These are phyloP conservation scores for Neonectria magnoliae DNA, from an alignment of 2,329 filamentous ascomycete species.

Conservation along the genomic window DNA sequence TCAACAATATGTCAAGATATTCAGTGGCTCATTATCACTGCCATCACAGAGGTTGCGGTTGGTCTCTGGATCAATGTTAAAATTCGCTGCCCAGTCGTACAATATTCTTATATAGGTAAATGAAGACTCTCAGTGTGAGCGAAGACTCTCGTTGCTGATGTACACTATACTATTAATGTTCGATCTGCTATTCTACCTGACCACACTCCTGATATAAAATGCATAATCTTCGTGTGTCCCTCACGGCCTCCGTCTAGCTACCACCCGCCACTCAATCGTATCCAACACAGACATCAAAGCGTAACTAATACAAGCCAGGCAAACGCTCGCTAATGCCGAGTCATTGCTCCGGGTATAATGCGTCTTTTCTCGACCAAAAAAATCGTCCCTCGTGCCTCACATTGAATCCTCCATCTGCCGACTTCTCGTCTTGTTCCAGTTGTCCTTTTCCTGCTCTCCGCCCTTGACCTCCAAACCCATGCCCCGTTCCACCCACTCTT, in stretches of 20 bases:
- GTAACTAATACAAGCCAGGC: constrained; percentile 39
- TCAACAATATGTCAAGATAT: too few species aligned
- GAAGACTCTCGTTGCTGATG: background rate
- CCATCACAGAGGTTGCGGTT: too few species aligned
- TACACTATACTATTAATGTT: background rate
- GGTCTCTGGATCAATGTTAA: too few species aligned
- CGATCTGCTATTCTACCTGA: background rate
- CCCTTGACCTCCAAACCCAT: constrained; percentile 72
- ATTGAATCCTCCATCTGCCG: constrained; percentile 75
- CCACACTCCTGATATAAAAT: background rate
- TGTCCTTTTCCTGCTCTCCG: constrained; percentile 72
- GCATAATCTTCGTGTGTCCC: constrained; percentile 1
- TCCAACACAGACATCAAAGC: constrained; percentile 26
- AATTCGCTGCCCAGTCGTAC: too few species aligned
- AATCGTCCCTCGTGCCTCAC: constrained; percentile 48
- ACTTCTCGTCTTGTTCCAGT: constrained; percentile 72
- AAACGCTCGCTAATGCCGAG: constrained; percentile 42
- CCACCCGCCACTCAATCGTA: constrained; percentile 13
- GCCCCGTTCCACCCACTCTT: constrained; percentile 91
- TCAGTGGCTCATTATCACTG: too few species aligned
- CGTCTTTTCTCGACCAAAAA: constrained; percentile 25
- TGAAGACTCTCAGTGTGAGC: too few species aligned
- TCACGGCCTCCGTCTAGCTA: constrained; percentile 18
- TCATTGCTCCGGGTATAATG: constrained; percentile 44
- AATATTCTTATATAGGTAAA: too few species aligned